Evolutionary conservation across 2,329 filamentous ascomycete genomes (phyloP).

Genomic region (Calonectria pseudoreteaudii): DNA sequence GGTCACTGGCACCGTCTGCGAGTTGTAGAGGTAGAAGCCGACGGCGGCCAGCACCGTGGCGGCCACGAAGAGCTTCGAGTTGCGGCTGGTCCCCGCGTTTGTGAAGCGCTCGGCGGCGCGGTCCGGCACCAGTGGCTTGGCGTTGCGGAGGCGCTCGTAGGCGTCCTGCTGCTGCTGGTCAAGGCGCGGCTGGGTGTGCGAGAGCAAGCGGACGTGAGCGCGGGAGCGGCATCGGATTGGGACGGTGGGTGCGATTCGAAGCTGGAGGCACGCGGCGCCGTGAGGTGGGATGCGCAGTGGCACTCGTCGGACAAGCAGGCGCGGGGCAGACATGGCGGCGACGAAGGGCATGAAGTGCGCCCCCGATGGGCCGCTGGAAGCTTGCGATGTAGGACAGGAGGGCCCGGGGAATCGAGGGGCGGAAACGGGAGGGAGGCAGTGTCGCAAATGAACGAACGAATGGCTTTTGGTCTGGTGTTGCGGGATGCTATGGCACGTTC

Average conservation of each 20-base stretch:
- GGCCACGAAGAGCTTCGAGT: constrained; percentile 52
- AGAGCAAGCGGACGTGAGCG: constrained; percentile 30
- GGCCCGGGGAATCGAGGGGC: neutral
- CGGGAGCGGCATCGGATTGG: constrained; percentile 38
- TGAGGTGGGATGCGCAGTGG: neutral
- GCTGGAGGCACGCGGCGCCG: constrained; percentile 5
- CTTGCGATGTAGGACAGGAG: neutral
- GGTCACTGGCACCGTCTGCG: constrained; percentile 79
- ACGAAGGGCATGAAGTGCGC: neutral
- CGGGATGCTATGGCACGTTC: neutral
- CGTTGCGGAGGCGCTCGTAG: constrained; percentile 44
- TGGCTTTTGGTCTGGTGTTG: neutral
- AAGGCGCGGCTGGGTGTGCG: constrained; percentile 31
- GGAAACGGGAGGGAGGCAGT: neutral
- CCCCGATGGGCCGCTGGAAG: constrained; percentile 17
- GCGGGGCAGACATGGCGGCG: constrained; percentile 30
- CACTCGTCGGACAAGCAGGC: constrained; percentile 17
- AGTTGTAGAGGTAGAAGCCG: constrained; percentile 74
- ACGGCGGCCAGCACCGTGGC: constrained; percentile 58
- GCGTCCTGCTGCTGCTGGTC: constrained; percentile 35
- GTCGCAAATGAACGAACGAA: neutral
- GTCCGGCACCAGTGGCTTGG: constrained; percentile 48
- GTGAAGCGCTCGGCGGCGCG: constrained; percentile 40
- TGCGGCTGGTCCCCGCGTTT: constrained; percentile 44
- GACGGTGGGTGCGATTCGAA: constrained; percentile 11